Evolutionary conservation across 495 filamentous ascomycete species (phyloP), one percentile per base, ranked within the genome.

Genomic region (Friedmanniomyces endolithicus): DNA sequence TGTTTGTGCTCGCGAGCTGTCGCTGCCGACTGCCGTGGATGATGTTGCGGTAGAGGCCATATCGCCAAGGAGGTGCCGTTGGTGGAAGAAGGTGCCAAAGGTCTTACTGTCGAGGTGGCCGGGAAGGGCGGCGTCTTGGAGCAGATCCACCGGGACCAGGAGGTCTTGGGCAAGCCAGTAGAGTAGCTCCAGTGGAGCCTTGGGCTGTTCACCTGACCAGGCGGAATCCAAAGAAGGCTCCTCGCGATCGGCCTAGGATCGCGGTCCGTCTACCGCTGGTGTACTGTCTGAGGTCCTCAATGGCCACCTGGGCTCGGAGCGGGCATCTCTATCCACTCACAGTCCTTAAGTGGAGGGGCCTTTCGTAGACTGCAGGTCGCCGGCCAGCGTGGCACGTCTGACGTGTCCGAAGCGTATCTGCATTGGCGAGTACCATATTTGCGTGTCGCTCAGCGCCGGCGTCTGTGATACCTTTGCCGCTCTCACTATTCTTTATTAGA

Each of bases 1-100:
- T 49, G 73, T 65, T 44, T 62, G 59, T 8, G 59, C 45, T 23
- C 53, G 39, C 11, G 59, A 57, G 45, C 34, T 49, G n/a, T 44
- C 44, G 34, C 48, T 53, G 35, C 17, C 39, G 20, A 41, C 55
- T n/a, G 54, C 24, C 9, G 44, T 61, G 11, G 55, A 57, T 7
- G 59, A 50, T 35, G 54, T 57, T 41, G 59, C 48, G 20, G 58
- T 53, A 17, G 59, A 53, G 7, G 59, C 53, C 59, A 61, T 61
- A 19, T 19, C 17, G 37, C 12, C 6, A 41, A n/a, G 37, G 12
- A 14, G 17, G 37, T 19, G 37, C 14, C 14, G 6, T 2, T 16
- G 12, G 37, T 6, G 3, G 17, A 14, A n/a, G 17, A 14, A 6
- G 3, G 3, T 14, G 12, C 17, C 16, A 14, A 6, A 41, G 37